These are phyloP conservation scores for Stentor roeselii DNA, from an alignment of 73 alveolate species.

Conservation along the genomic window DNA sequence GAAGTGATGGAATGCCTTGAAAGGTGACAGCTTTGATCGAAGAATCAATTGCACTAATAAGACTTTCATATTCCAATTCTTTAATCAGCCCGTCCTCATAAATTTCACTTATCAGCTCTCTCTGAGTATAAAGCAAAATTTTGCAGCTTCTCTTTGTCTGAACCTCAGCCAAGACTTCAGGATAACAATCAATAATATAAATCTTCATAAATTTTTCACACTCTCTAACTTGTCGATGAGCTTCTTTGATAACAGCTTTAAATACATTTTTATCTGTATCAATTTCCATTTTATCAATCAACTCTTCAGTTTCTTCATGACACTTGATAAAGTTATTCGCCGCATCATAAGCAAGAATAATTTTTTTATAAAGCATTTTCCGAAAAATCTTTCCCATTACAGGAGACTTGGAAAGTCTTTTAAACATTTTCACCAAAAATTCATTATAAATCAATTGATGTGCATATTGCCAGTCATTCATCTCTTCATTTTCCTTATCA, in stretches of 20 bases:
- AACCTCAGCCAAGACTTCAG: constrained; percentile 23
- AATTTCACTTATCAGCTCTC: constrained; percentile 7
- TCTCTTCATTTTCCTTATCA: constrained; percentile 22
- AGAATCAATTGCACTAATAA: constrained; percentile 7
- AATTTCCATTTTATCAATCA: constrained; percentile 22
- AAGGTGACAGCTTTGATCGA: not conserved
- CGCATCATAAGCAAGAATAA: constrained; percentile 35
- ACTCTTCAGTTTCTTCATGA: constrained; percentile 25
- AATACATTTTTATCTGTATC: not conserved
- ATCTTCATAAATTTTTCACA: not conserved
- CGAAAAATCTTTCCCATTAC: constrained; percentile 18
- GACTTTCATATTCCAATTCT: constrained; percentile 1
- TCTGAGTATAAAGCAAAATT: not conserved
- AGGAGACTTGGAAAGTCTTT: not conserved
- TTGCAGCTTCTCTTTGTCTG: not conserved
- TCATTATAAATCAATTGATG: not conserved
- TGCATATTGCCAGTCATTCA: constrained; percentile 29
- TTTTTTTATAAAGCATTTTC: not conserved
- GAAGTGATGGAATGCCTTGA: not conserved
- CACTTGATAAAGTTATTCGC: constrained; percentile 30
- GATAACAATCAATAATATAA: constrained; percentile 11
- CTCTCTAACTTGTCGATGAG: not conserved
- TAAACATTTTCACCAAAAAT: not conserved
- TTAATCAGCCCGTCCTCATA: constrained; percentile 8
- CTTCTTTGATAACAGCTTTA: constrained; percentile 12